Conservation (phyloP, 2,329 filamentous ascomycete species). For the Tolypocladium inflatum region DNA sequence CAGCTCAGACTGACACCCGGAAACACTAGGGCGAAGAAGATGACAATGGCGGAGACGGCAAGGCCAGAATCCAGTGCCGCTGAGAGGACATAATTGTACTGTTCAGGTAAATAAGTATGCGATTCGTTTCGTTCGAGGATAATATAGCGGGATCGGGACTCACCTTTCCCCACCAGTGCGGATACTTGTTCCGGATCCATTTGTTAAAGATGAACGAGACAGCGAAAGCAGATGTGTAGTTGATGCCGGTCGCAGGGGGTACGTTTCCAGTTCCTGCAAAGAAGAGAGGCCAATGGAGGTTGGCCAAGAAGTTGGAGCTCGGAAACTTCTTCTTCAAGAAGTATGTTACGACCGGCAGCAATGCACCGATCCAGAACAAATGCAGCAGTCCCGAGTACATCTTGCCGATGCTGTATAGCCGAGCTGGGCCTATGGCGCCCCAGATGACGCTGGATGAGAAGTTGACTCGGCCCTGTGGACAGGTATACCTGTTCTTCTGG, state of each 20-base stretch:
- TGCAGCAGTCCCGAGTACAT: neutral
- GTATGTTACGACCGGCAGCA: neutral
- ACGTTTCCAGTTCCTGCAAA: neutral
- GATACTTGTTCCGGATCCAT: neutral
- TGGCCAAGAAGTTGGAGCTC: neutral
- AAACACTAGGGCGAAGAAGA: neutral
- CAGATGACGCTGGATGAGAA: neutral
- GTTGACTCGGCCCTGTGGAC: neutral
- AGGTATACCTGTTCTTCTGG: neutral
- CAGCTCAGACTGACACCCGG: neutral
- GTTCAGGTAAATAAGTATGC: neutral
- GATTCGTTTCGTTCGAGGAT: neutral
- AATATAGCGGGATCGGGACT: neutral
- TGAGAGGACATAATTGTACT: neutral
- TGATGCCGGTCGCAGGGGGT: neutral
- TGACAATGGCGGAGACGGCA: neutral
- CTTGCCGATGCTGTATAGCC: neutral
- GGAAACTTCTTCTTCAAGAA: neutral
- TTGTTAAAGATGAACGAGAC: neutral
- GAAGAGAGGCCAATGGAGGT: neutral
- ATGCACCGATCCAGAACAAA: neutral
- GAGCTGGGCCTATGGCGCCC: neutral
- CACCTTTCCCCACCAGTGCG: neutral
- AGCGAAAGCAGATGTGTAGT: neutral
- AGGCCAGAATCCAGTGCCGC: neutral